phyloP scores from a whole-genome alignment of 2,329 filamentous ascomycete species.

The Talaromyces pinophilus region DNA sequence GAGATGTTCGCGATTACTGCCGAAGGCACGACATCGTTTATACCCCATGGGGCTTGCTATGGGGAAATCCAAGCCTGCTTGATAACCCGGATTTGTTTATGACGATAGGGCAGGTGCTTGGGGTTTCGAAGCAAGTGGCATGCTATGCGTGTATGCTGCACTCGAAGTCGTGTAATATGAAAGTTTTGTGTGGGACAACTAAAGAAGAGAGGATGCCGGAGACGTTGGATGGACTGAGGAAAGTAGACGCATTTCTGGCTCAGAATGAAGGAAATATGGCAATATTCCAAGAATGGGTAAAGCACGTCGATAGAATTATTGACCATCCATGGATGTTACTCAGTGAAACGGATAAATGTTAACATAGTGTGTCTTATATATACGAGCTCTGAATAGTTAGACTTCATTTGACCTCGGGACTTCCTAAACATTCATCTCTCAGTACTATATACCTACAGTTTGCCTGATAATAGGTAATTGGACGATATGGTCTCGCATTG shows the following conservation, averaged over 20 bases:
- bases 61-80: conserved; percentile 16
- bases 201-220: conserved; percentile 16
- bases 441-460: no score
- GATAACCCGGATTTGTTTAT: conserved; percentile 9
- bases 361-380: no score
- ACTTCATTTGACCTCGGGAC: no score
- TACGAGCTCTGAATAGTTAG: no score
- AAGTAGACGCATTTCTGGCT: background rate
- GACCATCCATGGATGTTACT: background rate
- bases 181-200: conserved; percentile 10
- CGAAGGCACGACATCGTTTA: background rate
- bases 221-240: conserved; percentile 9
- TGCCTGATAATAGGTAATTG: no score
- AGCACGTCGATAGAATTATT: background rate
- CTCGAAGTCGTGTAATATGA: background rate
- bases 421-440: no score
- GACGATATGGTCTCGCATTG: no score
- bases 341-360: no score
- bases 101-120: background rate
- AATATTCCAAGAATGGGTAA: background rate
- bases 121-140: conserved; percentile 14
- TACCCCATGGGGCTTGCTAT: conserved; percentile 19
- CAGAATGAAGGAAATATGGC: background rate
- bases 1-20: conserved; percentile 18
- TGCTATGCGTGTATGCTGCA: conserved; percentile 6